Conservation (phyloP, 148 eudicot genomes). For the Diospyros lotus region DNA sequence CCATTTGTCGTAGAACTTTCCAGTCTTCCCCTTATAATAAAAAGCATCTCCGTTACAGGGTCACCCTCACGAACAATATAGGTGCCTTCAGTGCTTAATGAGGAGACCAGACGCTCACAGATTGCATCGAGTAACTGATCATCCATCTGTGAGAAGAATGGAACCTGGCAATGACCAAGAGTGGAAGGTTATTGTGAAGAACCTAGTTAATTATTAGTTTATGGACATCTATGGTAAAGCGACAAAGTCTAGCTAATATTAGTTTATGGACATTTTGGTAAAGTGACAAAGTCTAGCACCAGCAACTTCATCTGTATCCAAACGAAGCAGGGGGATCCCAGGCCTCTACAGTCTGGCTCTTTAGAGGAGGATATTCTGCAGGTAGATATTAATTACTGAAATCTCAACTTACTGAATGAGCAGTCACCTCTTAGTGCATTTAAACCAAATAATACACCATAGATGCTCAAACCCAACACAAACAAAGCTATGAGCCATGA, state of each 20-base stretch:
- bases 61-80: conserved; percentile 84
- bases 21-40: conserved; percentile 69
- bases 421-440: neutral
- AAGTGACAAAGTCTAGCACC: too few relatives aligned
- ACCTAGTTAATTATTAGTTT: neutral
- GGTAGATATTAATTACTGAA: neutral
- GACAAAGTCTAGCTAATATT: neutral
- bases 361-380: neutral
- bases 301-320: too few relatives aligned
- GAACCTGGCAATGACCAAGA: conserved; percentile 41
- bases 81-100: conserved; percentile 71
- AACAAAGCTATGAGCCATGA: too few relatives aligned
- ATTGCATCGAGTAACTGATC: conserved; percentile 86
- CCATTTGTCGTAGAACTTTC: conserved; percentile 88
- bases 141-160: conserved; percentile 89
- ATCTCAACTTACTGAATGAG: neutral
- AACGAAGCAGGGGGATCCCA: neutral
- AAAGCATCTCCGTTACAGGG: conserved; percentile 81
- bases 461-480: too few relatives aligned
- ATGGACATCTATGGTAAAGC: neutral
- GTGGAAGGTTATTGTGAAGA: neutral
- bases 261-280: too few relatives aligned
- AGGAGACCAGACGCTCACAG: conserved; percentile 75
- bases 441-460: neutral
- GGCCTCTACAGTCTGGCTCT: neutral